A percentile compares a stretch with the other conserved stretches of the same genome.
Evolutionary conservation across 1,284 basidiomycete species (phyloP).

Genomic region (Cutaneotrichosporon cyanovorans): DNA sequence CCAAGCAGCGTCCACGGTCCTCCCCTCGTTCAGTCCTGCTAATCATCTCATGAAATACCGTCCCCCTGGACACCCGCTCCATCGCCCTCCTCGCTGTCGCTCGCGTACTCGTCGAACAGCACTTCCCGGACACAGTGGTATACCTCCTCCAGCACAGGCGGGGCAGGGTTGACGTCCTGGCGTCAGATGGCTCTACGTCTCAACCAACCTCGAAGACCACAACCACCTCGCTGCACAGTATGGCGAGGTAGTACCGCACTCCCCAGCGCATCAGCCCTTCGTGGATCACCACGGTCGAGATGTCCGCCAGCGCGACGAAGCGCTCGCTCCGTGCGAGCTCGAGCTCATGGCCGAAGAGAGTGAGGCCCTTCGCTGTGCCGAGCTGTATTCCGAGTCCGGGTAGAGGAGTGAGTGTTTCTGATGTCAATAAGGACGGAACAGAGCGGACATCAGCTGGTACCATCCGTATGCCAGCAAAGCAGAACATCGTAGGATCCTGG

Average conservation of each 20-base stretch:
- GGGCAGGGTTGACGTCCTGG: constrained; percentile 24
- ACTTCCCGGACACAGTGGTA: constrained; percentile 32
- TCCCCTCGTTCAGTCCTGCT: too few species aligned
- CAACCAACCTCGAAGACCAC: constrained; percentile 31
- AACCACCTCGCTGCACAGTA: constrained; percentile 22
- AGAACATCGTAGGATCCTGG: too few species aligned
- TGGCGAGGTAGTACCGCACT: constrained; percentile 32
- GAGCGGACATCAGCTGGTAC: too few species aligned
- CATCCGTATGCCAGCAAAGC: too few species aligned
- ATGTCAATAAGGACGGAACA: neutral
- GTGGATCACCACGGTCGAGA: constrained; percentile 33
- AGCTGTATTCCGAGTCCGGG: constrained; percentile 57
- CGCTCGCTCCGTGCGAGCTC: constrained; percentile 5
- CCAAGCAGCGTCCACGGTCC: too few species aligned
- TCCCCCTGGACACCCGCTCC: too few species aligned
- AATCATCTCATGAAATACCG: too few species aligned
- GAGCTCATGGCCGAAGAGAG: constrained; percentile 1
- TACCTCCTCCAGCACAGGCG: constrained; percentile 27
- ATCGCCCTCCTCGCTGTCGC: neutral
- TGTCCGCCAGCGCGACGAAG: constrained; percentile 28
- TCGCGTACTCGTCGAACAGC: constrained; percentile 30
- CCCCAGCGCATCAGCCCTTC: constrained; percentile 35
- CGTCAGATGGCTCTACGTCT: neutral
- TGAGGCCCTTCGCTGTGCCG: constrained; percentile 49
- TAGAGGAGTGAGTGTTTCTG: constrained; percentile 34